A percentile compares a stretch with the other conserved stretches of the same genome.
Conservation (phyloP, 2,329 filamentous ascomycete species). For the Penicillium sp. region DNA sequence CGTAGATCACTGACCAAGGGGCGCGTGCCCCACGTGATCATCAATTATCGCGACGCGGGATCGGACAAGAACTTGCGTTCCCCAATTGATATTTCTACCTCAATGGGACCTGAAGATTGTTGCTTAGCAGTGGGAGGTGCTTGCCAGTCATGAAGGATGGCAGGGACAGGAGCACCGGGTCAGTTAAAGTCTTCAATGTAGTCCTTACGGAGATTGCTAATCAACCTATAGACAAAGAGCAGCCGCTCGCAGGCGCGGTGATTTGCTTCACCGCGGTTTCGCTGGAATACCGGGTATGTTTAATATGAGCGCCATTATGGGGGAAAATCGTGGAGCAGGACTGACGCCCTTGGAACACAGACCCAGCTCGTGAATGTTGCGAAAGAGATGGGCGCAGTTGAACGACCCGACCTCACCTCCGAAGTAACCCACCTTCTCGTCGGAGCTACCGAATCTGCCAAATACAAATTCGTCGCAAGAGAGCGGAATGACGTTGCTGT, state of each 20-base stretch:
- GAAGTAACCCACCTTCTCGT: conserved; percentile 94
- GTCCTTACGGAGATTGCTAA: conserved; percentile 16
- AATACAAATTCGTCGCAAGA: conserved; percentile 93
- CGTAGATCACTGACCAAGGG: conserved; percentile 1
- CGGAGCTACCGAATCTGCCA: conserved; percentile 83
- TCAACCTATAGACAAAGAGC: conserved; percentile 52
- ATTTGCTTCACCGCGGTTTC: conserved; percentile 86
- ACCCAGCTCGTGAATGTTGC: conserved; percentile 51
- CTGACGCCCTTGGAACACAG: conserved; percentile 25
- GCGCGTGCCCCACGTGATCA: conserved; percentile 16
- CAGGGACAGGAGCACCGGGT: conserved; percentile 36
- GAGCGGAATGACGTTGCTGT: conserved; percentile 83
- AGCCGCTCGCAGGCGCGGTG: conserved; percentile 69
- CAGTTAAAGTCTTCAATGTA: conserved; percentile 14
- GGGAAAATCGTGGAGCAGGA: neutral
- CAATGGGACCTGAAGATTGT: neutral
- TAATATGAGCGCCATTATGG: neutral
- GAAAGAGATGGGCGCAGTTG: conserved; percentile 77
- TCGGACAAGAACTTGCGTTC: conserved; percentile 3
- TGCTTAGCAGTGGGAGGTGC: neutral
- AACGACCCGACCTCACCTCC: conserved; percentile 90
- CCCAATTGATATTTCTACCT: neutral
- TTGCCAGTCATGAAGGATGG: conserved; percentile 41
- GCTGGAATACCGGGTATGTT: conserved; percentile 71
- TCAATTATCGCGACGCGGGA: conserved; percentile 16